Evolutionary conservation across 2,329 filamentous ascomycete species (phyloP).

Genomic region (Elsinoe arachidis): DNA sequence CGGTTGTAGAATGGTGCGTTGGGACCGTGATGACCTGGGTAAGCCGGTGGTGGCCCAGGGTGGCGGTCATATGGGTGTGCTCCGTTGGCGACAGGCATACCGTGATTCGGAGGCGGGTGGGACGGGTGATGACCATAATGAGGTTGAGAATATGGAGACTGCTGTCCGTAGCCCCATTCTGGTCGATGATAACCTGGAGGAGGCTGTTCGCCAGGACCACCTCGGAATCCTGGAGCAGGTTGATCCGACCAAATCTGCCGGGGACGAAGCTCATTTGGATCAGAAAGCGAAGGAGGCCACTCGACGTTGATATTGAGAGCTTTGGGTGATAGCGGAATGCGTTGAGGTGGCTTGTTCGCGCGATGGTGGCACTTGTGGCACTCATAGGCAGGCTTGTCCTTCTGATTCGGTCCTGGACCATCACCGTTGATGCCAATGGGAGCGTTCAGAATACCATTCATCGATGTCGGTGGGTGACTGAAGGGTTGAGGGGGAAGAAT

Average conservation of each 20-base stretch:
- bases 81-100: neutral
- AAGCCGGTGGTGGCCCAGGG: neutral
- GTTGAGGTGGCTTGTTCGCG: constrained; percentile 6
- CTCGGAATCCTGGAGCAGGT: neutral
- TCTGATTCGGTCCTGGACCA: neutral
- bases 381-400: constrained; percentile 7
- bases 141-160: neutral
- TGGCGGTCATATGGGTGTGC: constrained; percentile 2
- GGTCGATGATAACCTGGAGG: neutral
- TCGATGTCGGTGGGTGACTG: constrained; percentile 14
- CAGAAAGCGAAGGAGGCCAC: constrained; percentile 3
- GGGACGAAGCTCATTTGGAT: neutral
- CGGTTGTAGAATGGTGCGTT: neutral
- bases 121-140: constrained; percentile 10
- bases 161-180: constrained; percentile 4
- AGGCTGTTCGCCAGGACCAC: neutral
- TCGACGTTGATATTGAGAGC: constrained; percentile 9
- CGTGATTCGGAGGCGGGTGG: neutral
- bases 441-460: constrained; percentile 9
- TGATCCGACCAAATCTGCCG: constrained; percentile 7
- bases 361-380: constrained; percentile 13
- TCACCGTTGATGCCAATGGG: constrained; percentile 20
- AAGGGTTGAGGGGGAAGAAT: constrained; percentile 22
- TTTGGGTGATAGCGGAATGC: constrained; percentile 11
- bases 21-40: neutral